A percentile compares a stretch with the other conserved stretches of the same genome.
phyloP scores from a whole-genome alignment of 129 eudicot genomes.

The Flaveria linearis region DNA sequence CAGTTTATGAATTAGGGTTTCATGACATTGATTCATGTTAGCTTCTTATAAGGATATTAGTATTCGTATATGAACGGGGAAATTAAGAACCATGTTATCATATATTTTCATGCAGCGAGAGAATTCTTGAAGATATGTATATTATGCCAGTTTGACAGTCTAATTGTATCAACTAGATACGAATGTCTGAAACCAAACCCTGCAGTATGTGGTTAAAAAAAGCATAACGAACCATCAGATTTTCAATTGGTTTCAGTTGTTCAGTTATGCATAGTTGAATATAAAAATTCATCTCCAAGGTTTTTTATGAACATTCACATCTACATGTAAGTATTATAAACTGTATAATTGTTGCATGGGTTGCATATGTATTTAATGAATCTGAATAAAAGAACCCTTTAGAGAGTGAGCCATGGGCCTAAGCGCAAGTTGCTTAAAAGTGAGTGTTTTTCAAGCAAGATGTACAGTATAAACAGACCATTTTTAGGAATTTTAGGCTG shows the following conservation, averaged over 20 bases:
- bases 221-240: not conserved
- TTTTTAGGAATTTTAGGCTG: no score
- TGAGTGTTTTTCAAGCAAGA: no score
- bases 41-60: not conserved
- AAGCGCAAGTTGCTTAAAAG: no score
- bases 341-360: not conserved
- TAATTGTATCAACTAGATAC: no score
- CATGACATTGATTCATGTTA: not conserved
- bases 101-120: not conserved
- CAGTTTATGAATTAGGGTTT: conserved; percentile 26
- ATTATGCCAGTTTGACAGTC: no score
- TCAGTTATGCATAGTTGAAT: not conserved
- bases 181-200: no score
- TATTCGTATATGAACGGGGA: not conserved
- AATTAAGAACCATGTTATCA: not conserved
- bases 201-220: not conserved
- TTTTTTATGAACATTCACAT: not conserved
- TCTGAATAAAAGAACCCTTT: not conserved
- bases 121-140: not conserved
- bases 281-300: not conserved
- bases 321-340: not conserved
- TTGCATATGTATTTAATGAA: not conserved
- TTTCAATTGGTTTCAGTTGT: not conserved
- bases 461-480: no score
- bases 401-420: no score